phyloP scores from a whole-genome alignment of 768 basidiomycete species.

The Rhizopogon rudus region DNA sequence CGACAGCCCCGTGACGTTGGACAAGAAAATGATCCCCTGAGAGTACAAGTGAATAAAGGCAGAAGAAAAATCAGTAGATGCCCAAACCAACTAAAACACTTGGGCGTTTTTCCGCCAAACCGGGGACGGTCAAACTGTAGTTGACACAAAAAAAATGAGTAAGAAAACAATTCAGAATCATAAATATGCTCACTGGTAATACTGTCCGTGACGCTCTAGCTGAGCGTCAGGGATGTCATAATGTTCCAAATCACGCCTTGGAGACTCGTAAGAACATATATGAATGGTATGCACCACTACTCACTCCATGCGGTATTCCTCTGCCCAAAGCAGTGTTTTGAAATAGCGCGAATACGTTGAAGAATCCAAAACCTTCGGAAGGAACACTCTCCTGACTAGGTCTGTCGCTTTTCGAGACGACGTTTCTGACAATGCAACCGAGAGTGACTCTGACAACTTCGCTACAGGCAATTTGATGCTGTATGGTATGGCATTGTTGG shows the following conservation, averaged over 20 bases:
- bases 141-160: neutral
- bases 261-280: neutral
- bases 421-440: slow-evolving; percentile 3
- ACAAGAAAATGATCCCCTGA: slow-evolving; percentile 28
- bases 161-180: neutral
- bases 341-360: slow-evolving; percentile 41
- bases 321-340: slow-evolving; percentile 41
- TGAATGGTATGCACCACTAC: slow-evolving; percentile 6
- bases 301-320: slow-evolving; percentile 45
- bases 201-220: neutral
- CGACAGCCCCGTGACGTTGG: slow-evolving; percentile 9
- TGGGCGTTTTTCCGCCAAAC: slow-evolving; percentile 54
- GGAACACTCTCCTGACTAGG: slow-evolving; percentile 24
- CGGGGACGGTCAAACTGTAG: slow-evolving; percentile 44
- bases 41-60: neutral
- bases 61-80: slow-evolving; percentile 23
- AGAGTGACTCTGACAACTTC: neutral
- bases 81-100: slow-evolving; percentile 52
- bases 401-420: slow-evolving; percentile 10
- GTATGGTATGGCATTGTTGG: slow-evolving; percentile 9
- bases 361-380: slow-evolving; percentile 32
- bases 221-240: slow-evolving; percentile 34
- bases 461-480: slow-evolving; percentile 9
- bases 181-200: slow-evolving; percentile 31
- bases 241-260: slow-evolving; percentile 30